phyloP scores from a whole-genome alignment of 1,284 basidiomycete genomes.

The Athelia sp. region DNA sequence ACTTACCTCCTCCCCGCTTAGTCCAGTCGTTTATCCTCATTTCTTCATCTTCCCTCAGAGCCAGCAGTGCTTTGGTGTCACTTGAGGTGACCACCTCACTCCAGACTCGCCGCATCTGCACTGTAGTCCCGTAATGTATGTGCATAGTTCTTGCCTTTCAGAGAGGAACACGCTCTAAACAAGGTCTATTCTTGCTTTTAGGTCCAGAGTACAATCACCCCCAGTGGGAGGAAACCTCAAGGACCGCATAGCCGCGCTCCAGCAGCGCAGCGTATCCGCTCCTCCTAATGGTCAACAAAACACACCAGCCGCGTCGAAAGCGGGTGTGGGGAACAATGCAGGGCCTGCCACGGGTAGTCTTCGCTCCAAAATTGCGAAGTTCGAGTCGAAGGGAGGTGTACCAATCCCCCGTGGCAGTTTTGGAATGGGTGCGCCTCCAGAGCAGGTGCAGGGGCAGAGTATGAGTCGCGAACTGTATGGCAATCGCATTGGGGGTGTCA shows the following conservation, averaged over 20 bases:
- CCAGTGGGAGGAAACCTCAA: slow-evolving; percentile 52
- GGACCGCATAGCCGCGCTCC: slow-evolving; percentile 71
- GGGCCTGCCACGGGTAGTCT: slow-evolving; percentile 31
- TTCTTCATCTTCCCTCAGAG: no score
- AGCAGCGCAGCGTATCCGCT: slow-evolving; percentile 47
- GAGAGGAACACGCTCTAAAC: no score
- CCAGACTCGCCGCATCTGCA: no score
- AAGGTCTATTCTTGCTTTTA: neutral
- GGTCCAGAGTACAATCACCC: slow-evolving; percentile 35
- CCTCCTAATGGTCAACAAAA: slow-evolving; percentile 10
- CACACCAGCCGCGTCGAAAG: slow-evolving; percentile 3
- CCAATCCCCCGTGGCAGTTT: slow-evolving; percentile 73
- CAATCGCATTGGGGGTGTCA: slow-evolving; percentile 52
- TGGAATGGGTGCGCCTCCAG: slow-evolving; percentile 59
- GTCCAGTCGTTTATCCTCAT: no score
- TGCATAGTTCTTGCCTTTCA: no score
- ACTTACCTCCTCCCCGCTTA: no score
- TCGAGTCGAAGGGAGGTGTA: slow-evolving; percentile 70
- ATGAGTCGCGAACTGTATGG: slow-evolving; percentile 65
- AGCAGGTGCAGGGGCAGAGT: slow-evolving; percentile 38
- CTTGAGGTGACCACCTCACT: no score
- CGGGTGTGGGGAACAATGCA: neutral
- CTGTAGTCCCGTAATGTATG: no score
- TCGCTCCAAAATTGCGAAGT: slow-evolving; percentile 70
- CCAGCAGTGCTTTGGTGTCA: no score